Base-by-base conservation (phyloP, 805 yeast genomes). In the Nakazawaea populi region DNA sequence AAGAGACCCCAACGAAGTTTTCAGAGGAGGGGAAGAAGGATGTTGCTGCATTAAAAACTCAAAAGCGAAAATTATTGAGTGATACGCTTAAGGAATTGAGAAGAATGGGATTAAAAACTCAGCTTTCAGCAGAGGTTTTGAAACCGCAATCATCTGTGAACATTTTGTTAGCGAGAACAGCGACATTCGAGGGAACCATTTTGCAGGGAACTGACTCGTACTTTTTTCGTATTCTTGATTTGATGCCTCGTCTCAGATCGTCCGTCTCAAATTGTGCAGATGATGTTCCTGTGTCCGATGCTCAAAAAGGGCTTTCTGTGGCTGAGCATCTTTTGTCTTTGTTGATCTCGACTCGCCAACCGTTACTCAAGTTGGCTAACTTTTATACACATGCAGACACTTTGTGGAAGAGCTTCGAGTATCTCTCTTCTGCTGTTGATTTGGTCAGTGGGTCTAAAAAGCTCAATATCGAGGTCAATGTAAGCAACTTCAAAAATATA, bases 181-280 rank as follows among this genome's bases (percentile, higher is more conserved):
- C 66, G 6, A 68, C 83, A 2, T 75, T 85, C 49, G 61, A 62
- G 4, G 67, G 58, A 1, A 54, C 74, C 2, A 50, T 56, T 1
- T 60, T 81, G 38, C 69, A 69, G 10, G 73, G 72, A 0, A 53
- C 61, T 31, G 85, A 84, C 58, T 77, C 62, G 0, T 77, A 78
- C 57, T 90, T 80, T 67, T 87, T 78, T 70, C 74, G 88, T 53
- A 65, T 89, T 7, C 66, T 94, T 37, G 98, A 94, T 58, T 61
- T 91, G 30, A 66, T 92, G 42, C 97, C 97, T 3, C 74, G 92
- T 44, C 69, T 92, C 51, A 76, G 96, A 59, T 76, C 83, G 18
- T 70, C 87, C 2, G 82, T 84, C 9, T 65, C 80, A 1, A 72
- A 72, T 11, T 79, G 83, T 11, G 77, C 83, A 7, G 85, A 80